Conservation (phyloP, 2,329 filamentous ascomycete genomes). For the Fusarium duplospermum region DNA sequence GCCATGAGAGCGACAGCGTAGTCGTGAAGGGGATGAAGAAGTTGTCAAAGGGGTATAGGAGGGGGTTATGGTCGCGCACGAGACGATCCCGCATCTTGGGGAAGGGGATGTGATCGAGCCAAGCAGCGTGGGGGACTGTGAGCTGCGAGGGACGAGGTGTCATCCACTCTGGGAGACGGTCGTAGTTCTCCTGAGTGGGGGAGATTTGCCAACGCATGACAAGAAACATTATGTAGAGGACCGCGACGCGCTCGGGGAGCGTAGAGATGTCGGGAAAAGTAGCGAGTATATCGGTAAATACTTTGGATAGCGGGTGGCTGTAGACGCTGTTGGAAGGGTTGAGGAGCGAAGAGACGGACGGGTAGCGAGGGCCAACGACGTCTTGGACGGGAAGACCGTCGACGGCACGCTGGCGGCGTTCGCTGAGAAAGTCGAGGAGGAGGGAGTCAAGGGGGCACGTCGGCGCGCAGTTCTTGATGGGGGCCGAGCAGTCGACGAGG, state of each 20-base stretch:
- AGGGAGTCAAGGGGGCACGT: conserved; percentile 83
- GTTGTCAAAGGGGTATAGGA: conserved; percentile 75
- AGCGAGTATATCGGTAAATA: conserved; percentile 85
- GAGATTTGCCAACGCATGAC: conserved; percentile 87
- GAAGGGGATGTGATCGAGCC: conserved; percentile 87
- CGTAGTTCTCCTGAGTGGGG: conserved; percentile 82
- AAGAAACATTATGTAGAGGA: conserved; percentile 88
- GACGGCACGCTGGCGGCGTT: conserved; percentile 73
- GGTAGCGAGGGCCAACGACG: conserved; percentile 81
- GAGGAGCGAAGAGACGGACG: conserved; percentile 81
- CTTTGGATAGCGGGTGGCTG: conserved; percentile 82
- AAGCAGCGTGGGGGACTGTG: conserved; percentile 76
- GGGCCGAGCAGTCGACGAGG: conserved; percentile 41
- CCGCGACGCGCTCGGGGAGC: conserved; percentile 85
- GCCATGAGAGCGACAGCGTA: conserved; percentile 85
- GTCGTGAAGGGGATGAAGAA: conserved; percentile 87
- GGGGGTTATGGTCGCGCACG: conserved; percentile 59
- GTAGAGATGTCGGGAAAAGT: conserved; percentile 84
- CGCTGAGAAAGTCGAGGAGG: conserved; percentile 81
- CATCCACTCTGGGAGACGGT: conserved; percentile 79
- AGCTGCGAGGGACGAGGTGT: conserved; percentile 75
- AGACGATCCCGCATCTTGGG: conserved; percentile 79
- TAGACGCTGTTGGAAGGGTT: conserved; percentile 73
- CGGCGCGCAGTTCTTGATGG: conserved; percentile 70
- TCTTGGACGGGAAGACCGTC: conserved; percentile 73